phyloP scores from a whole-genome alignment of 345 rosid species.

The Eucalyptus shirleyi region DNA sequence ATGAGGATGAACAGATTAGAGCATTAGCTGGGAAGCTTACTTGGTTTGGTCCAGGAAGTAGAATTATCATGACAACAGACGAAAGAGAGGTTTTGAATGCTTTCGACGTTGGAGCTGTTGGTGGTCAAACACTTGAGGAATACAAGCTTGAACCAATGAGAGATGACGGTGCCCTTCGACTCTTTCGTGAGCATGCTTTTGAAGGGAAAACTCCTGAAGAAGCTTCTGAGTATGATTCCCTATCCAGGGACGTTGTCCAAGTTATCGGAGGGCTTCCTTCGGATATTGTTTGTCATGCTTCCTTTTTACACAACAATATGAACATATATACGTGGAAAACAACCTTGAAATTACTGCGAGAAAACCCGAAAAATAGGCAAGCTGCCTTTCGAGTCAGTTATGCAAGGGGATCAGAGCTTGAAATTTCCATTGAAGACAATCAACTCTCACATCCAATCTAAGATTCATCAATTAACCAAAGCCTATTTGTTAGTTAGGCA shows the following conservation, averaged over 20 bases:
- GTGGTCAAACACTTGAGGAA: not conserved
- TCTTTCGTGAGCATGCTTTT: not conserved
- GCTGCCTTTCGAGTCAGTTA: not conserved
- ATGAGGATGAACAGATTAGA: no score
- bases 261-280: not conserved
- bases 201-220: not conserved
- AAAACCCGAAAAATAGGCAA: not conserved
- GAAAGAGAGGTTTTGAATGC: no score
- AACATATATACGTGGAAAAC: not conserved
- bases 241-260: not conserved
- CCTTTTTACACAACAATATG: not conserved
- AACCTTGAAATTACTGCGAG: not conserved
- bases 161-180: accelerated
- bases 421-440: not conserved
- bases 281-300: not conserved
- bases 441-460: not conserved
- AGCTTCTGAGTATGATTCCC: not conserved
- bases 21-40: no score
- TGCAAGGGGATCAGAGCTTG: not conserved
- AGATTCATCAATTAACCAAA: not conserved
- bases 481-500: not conserved
- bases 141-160: not conserved
- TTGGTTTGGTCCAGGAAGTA: no score
- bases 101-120: not conserved
- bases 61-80: no score